Evolutionary conservation across 257 asterid genomes (phyloP).

Genomic region (Nicotiana otophora): DNA sequence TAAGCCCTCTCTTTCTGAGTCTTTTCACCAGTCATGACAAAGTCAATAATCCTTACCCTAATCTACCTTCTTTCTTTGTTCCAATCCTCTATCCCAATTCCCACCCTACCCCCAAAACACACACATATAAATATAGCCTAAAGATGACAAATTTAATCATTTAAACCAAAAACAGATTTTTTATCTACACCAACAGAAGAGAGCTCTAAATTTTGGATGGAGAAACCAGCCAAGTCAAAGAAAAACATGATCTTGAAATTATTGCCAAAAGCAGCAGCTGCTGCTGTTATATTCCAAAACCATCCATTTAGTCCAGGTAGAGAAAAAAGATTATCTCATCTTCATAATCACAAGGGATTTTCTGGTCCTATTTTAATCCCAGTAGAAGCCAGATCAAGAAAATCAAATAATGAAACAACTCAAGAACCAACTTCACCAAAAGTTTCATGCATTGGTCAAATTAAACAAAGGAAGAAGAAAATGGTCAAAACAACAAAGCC

Average conservation of each 20-base stretch:
- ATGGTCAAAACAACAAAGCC: not conserved
- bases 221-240: slow-evolving; percentile 22
- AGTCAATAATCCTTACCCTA: not conserved
- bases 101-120: not conserved
- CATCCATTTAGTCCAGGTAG: slow-evolving; percentile 39
- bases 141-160: not conserved
- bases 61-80: not conserved
- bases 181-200: not conserved
- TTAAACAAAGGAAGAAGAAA: slow-evolving; percentile 33
- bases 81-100: not conserved
- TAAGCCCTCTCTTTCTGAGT: not conserved
- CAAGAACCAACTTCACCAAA: slow-evolving; percentile 54
- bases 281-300: slow-evolving; percentile 26
- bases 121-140: not conserved
- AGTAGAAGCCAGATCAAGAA: slow-evolving; percentile 30
- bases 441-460: slow-evolving; percentile 54
- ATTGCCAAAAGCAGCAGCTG: slow-evolving; percentile 28
- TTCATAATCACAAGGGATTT: slow-evolving; percentile 19
- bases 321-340: not conserved
- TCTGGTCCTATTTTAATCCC: slow-evolving; percentile 35
- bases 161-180: not conserved
- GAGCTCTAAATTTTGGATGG: slow-evolving; percentile 10
- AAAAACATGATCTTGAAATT: slow-evolving; percentile 24
- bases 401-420: slow-evolving; percentile 18
- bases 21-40: not conserved